Conservation (phyloP, 2,329 filamentous ascomycete genomes). For the Coniochaeta sp. region DNA sequence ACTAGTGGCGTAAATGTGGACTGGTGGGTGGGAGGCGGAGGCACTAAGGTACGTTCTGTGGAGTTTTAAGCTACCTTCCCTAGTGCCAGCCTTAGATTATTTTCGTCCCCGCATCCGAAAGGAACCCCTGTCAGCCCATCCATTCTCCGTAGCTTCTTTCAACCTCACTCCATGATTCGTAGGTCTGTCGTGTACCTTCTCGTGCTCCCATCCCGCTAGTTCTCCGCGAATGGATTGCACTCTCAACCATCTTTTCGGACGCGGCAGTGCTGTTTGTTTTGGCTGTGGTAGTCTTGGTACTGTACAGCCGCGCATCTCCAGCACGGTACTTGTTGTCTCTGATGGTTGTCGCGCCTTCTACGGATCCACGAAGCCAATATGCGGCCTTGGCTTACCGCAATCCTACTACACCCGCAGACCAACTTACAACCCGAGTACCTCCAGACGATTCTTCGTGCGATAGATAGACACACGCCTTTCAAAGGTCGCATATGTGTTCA, state of each 20-base stretch:
- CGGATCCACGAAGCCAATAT: no score
- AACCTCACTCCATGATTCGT: conserved; percentile 2
- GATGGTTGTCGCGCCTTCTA: not conserved
- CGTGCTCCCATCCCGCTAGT: not conserved
- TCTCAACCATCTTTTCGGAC: not conserved
- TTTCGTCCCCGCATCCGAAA: not conserved
- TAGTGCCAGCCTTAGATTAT: not conserved
- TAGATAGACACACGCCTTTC: no score
- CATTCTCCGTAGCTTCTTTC: conserved; percentile 5
- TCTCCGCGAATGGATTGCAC: no score
- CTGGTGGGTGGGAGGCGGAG: no score
- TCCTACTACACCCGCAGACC: no score
- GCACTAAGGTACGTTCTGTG: not conserved
- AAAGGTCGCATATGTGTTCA: no score
- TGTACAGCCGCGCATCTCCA: not conserved
- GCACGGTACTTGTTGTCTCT: not conserved
- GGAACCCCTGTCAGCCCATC: not conserved
- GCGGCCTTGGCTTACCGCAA: no score
- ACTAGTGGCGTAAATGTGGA: not conserved
- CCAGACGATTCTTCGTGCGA: no score
- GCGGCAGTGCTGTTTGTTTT: not conserved
- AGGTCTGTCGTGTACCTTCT: not conserved
- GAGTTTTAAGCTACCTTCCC: not conserved
- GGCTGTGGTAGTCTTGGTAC: not conserved
- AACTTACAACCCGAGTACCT: no score